A percentile compares a stretch with the other conserved stretches of the same genome.
Conservation (phyloP, 345 rosid species). For the Eucalyptus curtisii region DNA sequence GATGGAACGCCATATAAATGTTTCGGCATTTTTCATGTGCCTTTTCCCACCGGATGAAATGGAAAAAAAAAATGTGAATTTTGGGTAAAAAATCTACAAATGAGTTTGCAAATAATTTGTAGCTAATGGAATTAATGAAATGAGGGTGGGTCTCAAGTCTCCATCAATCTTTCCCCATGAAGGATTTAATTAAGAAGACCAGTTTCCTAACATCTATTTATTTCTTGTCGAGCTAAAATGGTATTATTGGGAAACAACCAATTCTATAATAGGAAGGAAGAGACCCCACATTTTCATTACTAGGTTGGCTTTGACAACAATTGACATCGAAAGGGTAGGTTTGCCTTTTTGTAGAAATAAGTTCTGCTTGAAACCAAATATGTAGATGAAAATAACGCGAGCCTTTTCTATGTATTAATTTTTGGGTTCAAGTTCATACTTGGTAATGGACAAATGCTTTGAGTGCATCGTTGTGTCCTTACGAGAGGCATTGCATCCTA, state of each 20-base stretch:
- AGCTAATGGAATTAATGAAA: background rate
- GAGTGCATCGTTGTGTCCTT: background rate
- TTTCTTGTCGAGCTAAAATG: background rate
- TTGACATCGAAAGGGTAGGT: background rate
- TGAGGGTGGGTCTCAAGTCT: background rate
- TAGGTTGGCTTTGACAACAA: background rate
- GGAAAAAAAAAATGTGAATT: background rate
- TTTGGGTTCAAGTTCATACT: background rate
- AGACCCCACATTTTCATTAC: no score
- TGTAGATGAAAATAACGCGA: background rate
- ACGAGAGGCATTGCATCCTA: background rate
- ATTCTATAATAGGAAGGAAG: no score
- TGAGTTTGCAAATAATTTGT: background rate
- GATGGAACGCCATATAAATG: rapidly evolving
- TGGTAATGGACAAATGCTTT: background rate
- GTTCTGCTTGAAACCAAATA: background rate
- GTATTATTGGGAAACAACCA: no score
- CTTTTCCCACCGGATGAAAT: background rate
- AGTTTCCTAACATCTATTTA: background rate
- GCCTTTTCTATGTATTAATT: background rate
- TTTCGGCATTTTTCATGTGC: background rate
- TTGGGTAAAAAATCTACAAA: background rate
- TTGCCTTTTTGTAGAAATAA: background rate
- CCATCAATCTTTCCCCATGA: background rate
- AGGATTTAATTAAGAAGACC: background rate